Base-by-base conservation (phyloP, 73 alveolate species). In the Symbiodinium pilosum region DNA sequence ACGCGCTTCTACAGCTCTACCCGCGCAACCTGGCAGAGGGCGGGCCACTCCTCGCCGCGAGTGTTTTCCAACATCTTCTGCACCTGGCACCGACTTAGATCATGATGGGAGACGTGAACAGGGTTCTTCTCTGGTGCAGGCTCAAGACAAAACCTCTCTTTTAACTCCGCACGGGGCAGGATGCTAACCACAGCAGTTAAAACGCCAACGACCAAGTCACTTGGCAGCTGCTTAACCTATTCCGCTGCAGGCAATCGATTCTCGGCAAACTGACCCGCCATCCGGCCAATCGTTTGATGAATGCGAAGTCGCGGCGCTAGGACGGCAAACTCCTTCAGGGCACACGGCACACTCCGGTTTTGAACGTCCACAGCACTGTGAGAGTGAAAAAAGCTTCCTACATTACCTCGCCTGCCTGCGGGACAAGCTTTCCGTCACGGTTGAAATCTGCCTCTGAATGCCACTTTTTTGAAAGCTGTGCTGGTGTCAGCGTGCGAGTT, bases 381-480 rank as follows among this genome's bases (percentile, higher is more conserved):
- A 20, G 69, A 52, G 28, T 52, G 28, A 52, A 52, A 52, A 52
- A 52, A 52, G 69, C 9, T 12, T 9, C 9, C 20, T 12, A 9
- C 9, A 20, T 9, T 9, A 52, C 69, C 28, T 12, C 69, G 9
- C 69, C 39, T 28, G 81, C 95, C 52, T 89, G 87, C 7, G 95
- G 95, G 24, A 59, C 47, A n/a, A 89, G 95, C 86, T 59, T 89
- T 34, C 95, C 95, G n/a, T 89, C 95, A 43, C 95, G 87, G 28
- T 89, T 87, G 69, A 64, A 43, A 47, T 89, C 94, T 28, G 81
- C 81, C 81, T 64, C 81, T 38, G 81, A 14, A 38, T 24, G 81
- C 81, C 81, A 64, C 30, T 38, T 28, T 64, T 64, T 64, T 64
- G 81, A 34, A 20, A 64, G 81, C 34, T 64, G 81, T 28, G 81